phyloP scores from a whole-genome alignment of 2,329 filamentous ascomycete genomes.

The Trichoderma brevicompactum region DNA sequence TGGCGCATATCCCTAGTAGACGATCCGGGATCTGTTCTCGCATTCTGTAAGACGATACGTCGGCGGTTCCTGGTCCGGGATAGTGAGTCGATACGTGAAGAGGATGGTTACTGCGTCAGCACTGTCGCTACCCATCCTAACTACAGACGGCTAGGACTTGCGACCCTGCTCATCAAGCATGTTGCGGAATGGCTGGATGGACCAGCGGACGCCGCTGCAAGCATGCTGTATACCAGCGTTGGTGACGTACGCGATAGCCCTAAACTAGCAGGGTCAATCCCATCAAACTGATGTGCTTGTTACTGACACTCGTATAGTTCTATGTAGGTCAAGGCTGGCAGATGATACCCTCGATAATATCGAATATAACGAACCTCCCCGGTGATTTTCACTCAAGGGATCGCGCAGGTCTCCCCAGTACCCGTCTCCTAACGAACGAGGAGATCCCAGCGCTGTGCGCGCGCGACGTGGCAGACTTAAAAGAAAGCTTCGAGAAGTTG shows the following conservation, averaged over 20 bases:
- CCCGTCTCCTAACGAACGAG: neutral
- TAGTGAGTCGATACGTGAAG: slow-evolving; percentile 7
- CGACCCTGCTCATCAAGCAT: slow-evolving; percentile 5
- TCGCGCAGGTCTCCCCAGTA: slow-evolving; percentile 1
- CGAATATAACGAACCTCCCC: neutral
- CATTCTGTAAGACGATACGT: slow-evolving; percentile 4
- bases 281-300: neutral
- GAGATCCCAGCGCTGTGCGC: slow-evolving; percentile 10
- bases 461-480: slow-evolving; percentile 11
- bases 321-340: slow-evolving; percentile 5
- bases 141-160: slow-evolving; percentile 8
- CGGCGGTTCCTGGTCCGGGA: neutral
- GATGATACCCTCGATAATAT: slow-evolving; percentile 13
- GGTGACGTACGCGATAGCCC: neutral
- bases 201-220: neutral
- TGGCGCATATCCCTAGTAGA: neutral
- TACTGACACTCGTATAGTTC: neutral
- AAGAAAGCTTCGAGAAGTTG: neutral
- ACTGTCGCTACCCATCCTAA: slow-evolving; percentile 1
- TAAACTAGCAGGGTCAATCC: neutral
- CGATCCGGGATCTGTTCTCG: neutral
- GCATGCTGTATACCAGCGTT: slow-evolving; percentile 17
- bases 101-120: slow-evolving; percentile 2
- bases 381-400: neutral
- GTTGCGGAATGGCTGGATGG: slow-evolving; percentile 17